Evolutionary conservation across 2,329 filamentous ascomycete species (phyloP), one percentile per base, ranked within the genome.

Genomic region (Fusarium burgessii): DNA sequence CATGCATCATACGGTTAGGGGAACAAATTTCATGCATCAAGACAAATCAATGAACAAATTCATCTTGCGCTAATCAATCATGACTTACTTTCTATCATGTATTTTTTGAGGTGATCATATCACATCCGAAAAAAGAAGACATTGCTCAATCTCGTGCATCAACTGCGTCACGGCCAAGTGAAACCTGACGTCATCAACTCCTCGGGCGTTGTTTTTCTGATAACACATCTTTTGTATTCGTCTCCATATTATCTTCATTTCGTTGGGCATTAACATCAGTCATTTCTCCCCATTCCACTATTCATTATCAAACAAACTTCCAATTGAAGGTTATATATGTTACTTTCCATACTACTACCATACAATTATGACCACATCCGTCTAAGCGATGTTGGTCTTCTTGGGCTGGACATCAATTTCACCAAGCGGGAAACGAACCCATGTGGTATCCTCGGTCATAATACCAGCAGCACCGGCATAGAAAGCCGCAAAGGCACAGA

Each of bases 361-460:
- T 27, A 32, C 17, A 7, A 36, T 40, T 25, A 18, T n/a, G n/a
- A 38, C n/a, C 14, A 18, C 18, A 14, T 29, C 6, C 11, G 10
- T 43, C 58, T 46, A 76, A 33, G 74, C 75, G 9, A 77, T 58
- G 43, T 76, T 77, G 15, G 62, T 66, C 68, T 75, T 77, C 36
- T 38, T 61, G 13, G 70, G 40, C 15, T 52, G 49, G 18, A 77
- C 68, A 36, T 62, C 52, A 41, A 82, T 74, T 62, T 81, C 79
- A 2, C 82, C 82, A 18, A 84, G 74, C 5, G 82, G 82, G 25
- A 84, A 78, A n/a, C 71, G 70, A 14, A 84, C 78, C 72, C 77
- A 82, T 7, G 82, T 84, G 4, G 81, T 84, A 56, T 82, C 80
- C 33, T 78, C 76, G 2, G 78, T 73, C 82, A 84, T 84, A 52